Conservation (phyloP, 805 yeast genomes). For the Yamadazyma olivae region DNA sequence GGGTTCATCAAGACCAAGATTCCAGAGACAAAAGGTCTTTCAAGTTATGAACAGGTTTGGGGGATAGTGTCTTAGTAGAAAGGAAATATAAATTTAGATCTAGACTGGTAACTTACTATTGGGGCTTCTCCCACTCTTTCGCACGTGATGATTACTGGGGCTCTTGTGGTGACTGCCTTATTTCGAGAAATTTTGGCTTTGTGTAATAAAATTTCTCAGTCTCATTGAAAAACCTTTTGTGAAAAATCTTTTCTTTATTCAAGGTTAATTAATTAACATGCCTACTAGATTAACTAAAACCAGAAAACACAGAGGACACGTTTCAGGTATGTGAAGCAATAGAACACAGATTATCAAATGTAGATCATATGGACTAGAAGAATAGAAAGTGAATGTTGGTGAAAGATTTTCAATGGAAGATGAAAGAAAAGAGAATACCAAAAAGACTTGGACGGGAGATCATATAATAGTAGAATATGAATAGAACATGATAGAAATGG, state of each 20-base stretch:
- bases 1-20: conserved; percentile 45
- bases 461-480: too few species aligned
- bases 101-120: too few species aligned
- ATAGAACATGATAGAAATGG: too few species aligned
- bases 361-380: too few species aligned
- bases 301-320: conserved; percentile 99
- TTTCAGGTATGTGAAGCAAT: conserved; percentile 76
- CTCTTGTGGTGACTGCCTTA: conserved; percentile 5
- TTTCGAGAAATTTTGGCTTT: neutral
- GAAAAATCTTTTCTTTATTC: conserved; percentile 6
- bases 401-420: too few species aligned
- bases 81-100: too few species aligned
- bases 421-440: too few species aligned
- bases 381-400: too few species aligned
- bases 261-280: conserved; percentile 49
- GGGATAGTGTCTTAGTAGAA: too few species aligned
- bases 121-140: too few species aligned
- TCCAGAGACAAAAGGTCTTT: conserved; percentile 77
- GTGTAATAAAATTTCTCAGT: conserved; percentile 3
- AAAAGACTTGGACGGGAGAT: too few species aligned
- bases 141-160: neutral
- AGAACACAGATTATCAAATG: neutral
- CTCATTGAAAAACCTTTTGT: conserved; percentile 5
- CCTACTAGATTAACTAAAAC: conserved; percentile 99
- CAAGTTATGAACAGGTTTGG: conserved; percentile 70